phyloP scores from a whole-genome alignment of 2,329 filamentous ascomycete species.

The Fusarium lateritium region DNA sequence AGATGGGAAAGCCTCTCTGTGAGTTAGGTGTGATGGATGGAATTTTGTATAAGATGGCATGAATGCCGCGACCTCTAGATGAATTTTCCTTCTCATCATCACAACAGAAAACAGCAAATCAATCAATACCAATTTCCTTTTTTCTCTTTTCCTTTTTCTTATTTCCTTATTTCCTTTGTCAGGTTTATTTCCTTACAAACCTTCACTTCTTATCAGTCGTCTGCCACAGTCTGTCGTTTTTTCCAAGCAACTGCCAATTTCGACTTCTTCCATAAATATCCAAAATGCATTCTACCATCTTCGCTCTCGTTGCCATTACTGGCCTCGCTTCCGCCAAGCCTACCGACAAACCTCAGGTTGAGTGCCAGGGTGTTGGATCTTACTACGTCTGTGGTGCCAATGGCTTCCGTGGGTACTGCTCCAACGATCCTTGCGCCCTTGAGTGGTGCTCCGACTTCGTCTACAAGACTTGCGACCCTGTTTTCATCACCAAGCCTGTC shows the following conservation, averaged over 20 bases:
- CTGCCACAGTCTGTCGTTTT: slow-evolving; percentile 8
- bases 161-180: slow-evolving; percentile 42
- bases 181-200: slow-evolving; percentile 40
- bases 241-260: slow-evolving; percentile 21
- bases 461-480: slow-evolving; percentile 28
- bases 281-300: slow-evolving; percentile 39
- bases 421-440: slow-evolving; percentile 23
- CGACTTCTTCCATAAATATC: slow-evolving; percentile 9
- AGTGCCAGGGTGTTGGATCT: slow-evolving; percentile 30
- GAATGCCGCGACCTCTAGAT: slow-evolving; percentile 1
- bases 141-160: slow-evolving; percentile 6
- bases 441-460: slow-evolving; percentile 34
- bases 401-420: slow-evolving; percentile 34
- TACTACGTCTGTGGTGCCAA: slow-evolving; percentile 34
- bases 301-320: slow-evolving; percentile 31
- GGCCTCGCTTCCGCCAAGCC: slow-evolving; percentile 24
- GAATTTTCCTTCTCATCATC: slow-evolving; percentile 32
- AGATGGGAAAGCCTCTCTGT: slow-evolving; percentile 4
- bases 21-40: background rate
- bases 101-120: slow-evolving; percentile 34
- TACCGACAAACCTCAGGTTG: slow-evolving; percentile 14
- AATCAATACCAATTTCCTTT: slow-evolving; percentile 10
- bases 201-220: slow-evolving; percentile 36
- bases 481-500: slow-evolving; percentile 14
- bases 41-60: slow-evolving; percentile 22